These are phyloP conservation scores for Oryza brachyantha DNA, from an alignment of 176 grass and related monocot species.

Conservation along the genomic window DNA sequence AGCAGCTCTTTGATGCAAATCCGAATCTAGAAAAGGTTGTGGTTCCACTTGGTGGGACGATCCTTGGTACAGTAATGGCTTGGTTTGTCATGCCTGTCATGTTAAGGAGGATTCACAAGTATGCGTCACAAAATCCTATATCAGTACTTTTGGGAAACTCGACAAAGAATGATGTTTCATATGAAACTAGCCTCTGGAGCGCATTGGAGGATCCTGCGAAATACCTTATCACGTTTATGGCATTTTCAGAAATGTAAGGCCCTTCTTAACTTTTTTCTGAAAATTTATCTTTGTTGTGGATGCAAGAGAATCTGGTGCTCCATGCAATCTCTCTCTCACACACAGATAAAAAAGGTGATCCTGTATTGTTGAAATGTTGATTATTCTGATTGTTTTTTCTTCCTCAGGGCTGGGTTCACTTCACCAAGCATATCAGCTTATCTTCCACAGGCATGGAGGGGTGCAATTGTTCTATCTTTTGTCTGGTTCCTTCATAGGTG, in stretches of 20 bases:
- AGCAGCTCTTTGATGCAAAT: slow-evolving; percentile 64
- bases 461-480: slow-evolving; percentile 76
- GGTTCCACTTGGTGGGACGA: slow-evolving; percentile 65
- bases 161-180: slow-evolving; percentile 50
- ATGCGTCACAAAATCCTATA: slow-evolving; percentile 60
- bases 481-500: slow-evolving; percentile 97
- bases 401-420: slow-evolving; percentile 58
- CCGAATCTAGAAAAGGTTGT: slow-evolving; percentile 81
- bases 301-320: slow-evolving; percentile 1
- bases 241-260: slow-evolving; percentile 90
- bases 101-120: slow-evolving; percentile 78
- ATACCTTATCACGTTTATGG: slow-evolving; percentile 95
- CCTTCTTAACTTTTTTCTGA: slow-evolving; percentile 9
- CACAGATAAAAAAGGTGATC: background rate
- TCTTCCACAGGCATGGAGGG: slow-evolving; percentile 76
- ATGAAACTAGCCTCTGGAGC: slow-evolving; percentile 84
- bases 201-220: slow-evolving; percentile 90
- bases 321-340: too few relatives aligned
- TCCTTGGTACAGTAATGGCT: slow-evolving; percentile 62
- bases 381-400: slow-evolving; percentile 20
- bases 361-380: slow-evolving; percentile 27
- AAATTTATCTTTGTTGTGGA: background rate
- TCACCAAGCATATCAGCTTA: slow-evolving; percentile 64
- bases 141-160: slow-evolving; percentile 49
- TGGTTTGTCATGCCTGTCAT: slow-evolving; percentile 93